A percentile compares a stretch with the other conserved stretches of the same genome.
These are phyloP conservation scores for Solanum phureja DNA, from an alignment of 257 asterid species.

Conservation along the genomic window DNA sequence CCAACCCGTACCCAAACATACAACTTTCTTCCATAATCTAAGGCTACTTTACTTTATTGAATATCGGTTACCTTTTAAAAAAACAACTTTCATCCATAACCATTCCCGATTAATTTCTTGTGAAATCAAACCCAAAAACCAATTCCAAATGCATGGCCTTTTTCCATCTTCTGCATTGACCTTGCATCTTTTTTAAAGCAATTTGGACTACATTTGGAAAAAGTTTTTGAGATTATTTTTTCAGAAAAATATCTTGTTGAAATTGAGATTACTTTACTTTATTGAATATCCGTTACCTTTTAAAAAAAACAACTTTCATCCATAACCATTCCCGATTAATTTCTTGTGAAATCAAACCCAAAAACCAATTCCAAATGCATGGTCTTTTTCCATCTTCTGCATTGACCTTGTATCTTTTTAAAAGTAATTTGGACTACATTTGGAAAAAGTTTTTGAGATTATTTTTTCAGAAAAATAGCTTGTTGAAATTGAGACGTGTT, in stretches of 20 bases:
- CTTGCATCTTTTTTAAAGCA: background rate
- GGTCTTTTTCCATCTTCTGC: background rate
- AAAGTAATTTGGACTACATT: background rate
- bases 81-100: background rate
- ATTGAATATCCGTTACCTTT: background rate
- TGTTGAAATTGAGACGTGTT: background rate
- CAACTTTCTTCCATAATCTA: background rate
- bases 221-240: background rate
- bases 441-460: background rate
- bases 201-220: background rate
- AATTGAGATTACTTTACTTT: background rate
- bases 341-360: background rate
- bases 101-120: background rate
- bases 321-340: background rate
- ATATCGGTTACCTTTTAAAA: background rate
- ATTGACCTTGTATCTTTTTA: background rate
- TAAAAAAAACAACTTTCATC: background rate
- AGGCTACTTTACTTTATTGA: background rate
- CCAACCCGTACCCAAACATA: background rate
- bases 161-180: background rate
- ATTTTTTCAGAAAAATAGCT: background rate
- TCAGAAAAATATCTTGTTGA: background rate
- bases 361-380: background rate
- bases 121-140: background rate
- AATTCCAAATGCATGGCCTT: background rate